phyloP scores from a whole-genome alignment of 2,329 filamentous ascomycete species.

The Parascedosporium putredinis region DNA sequence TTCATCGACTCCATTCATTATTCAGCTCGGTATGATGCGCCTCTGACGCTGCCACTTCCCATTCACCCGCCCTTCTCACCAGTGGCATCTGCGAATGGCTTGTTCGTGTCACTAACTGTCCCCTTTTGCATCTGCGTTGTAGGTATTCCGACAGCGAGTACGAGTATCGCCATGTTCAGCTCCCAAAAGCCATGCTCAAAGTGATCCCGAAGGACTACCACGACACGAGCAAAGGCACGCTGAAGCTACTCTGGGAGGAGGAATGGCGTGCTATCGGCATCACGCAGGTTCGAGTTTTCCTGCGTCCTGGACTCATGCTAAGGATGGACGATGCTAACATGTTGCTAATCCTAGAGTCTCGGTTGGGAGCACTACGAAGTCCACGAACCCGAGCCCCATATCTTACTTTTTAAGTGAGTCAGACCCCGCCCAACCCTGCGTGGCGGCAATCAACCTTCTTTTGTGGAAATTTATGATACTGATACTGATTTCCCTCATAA shows the following conservation, averaged over 20 bases:
- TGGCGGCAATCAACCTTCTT: background rate
- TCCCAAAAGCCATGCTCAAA: conserved; percentile 97
- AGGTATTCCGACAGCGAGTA: conserved; percentile 90
- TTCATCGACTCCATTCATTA: conserved; percentile 94
- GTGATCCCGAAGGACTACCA: conserved; percentile 92
- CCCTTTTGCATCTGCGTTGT: conserved; percentile 13
- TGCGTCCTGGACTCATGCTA: background rate
- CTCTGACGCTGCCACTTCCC: background rate
- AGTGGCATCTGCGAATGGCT: background rate
- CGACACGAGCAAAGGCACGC: conserved; percentile 74
- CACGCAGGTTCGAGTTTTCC: conserved; percentile 61
- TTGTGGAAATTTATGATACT: too few relatives aligned
- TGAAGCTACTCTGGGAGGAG: conserved; percentile 96
- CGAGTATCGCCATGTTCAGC: conserved; percentile 95
- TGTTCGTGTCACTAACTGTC: conserved; percentile 3
- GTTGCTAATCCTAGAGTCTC: conserved; percentile 55
- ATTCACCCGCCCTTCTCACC: background rate
- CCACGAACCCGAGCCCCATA: conserved; percentile 96
- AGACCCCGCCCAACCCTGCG: background rate
- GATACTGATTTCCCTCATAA: too few relatives aligned
- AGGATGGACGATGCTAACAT: background rate
- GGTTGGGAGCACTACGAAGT: conserved; percentile 99
- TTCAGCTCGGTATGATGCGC: conserved; percentile 63
- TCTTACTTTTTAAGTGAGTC: conserved; percentile 92
- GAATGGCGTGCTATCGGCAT: conserved; percentile 97